These are phyloP conservation scores for Priceomyces medius DNA, from an alignment of 805 yeast genomes.

Conservation along the genomic window DNA sequence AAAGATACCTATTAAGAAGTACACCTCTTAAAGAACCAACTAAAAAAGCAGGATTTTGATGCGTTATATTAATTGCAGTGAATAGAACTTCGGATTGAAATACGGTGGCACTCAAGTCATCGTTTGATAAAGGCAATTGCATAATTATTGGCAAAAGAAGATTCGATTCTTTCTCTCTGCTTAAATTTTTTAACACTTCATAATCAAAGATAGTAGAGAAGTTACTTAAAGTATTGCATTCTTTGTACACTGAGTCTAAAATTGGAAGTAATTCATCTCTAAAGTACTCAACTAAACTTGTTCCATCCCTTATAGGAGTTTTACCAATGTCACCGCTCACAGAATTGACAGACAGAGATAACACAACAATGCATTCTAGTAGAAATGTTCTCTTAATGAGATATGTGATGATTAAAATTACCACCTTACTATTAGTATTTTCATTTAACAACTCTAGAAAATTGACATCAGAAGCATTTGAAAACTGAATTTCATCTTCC, in stretches of 20 bases:
- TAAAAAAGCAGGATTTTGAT: not conserved
- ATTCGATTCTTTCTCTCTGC: conserved; percentile 26
- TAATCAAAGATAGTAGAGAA: conserved; percentile 4
- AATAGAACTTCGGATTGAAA: conserved; percentile 11
- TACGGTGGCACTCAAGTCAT: conserved; percentile 10
- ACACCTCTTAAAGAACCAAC: conserved; percentile 2
- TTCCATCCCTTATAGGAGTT: not conserved
- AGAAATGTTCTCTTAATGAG: conserved; percentile 23
- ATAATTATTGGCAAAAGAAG: conserved; percentile 19
- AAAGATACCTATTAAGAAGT: conserved; percentile 5
- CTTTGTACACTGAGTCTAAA: conserved; percentile 19
- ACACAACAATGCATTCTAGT: conserved; percentile 16
- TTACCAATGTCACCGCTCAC: conserved; percentile 8
- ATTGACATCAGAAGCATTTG: conserved; percentile 3
- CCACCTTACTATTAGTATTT: not conserved
- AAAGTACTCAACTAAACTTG: conserved; percentile 19
- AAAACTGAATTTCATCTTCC: conserved; percentile 1
- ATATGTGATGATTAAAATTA: conserved; percentile 18
- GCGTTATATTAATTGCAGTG: conserved; percentile 4
- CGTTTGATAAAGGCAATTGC: conserved; percentile 14
- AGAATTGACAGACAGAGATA: conserved; percentile 7
- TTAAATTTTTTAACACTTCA: conserved; percentile 15
- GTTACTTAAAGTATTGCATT: not conserved
- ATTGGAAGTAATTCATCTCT: conserved; percentile 27
- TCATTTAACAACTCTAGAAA: conserved; percentile 5